Conservation (phyloP, 1,284 basidiomycete species). For the Ceratobasidium sp. region DNA sequence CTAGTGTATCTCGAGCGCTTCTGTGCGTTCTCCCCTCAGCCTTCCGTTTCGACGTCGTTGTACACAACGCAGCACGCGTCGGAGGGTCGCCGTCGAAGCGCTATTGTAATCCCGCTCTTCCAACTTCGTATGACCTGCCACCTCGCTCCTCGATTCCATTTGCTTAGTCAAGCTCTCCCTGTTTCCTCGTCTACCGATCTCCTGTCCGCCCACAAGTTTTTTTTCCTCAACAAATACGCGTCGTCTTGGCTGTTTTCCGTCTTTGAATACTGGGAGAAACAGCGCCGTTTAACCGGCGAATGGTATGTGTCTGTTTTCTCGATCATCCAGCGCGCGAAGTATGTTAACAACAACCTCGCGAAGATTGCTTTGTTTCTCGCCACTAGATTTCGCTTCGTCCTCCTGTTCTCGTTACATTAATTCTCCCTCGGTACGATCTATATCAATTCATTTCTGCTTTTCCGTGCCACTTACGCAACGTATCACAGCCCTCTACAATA, state of each 20-base stretch:
- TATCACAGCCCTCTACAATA: too few species aligned
- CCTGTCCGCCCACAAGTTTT: neutral
- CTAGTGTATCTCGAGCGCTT: conserved; percentile 3
- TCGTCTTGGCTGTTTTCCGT: conserved; percentile 4
- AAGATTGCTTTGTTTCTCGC: too few species aligned
- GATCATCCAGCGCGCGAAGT: too few species aligned
- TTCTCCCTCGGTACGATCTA: too few species aligned
- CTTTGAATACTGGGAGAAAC: conserved; percentile 9
- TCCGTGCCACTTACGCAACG: too few species aligned
- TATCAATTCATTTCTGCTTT: too few species aligned
- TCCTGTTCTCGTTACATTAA: too few species aligned
- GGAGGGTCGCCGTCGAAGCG: neutral
- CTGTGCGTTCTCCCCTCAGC: neutral
- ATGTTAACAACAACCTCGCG: too few species aligned
- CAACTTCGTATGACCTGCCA: conserved; percentile 1
- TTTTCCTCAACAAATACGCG: conserved; percentile 11
- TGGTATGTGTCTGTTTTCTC: neutral
- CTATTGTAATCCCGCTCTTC: neutral
- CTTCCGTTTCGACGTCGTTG: neutral
- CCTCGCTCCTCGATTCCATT: neutral
- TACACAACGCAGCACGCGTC: conserved; percentile 6
- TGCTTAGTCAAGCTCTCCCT: neutral
- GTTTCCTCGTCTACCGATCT: neutral
- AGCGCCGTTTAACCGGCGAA: neutral
- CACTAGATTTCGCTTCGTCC: too few species aligned